A percentile compares a stretch with the other conserved stretches of the same genome.
Conservation (phyloP, 139 green algal species). For the Desmodesmus armatus region DNA sequence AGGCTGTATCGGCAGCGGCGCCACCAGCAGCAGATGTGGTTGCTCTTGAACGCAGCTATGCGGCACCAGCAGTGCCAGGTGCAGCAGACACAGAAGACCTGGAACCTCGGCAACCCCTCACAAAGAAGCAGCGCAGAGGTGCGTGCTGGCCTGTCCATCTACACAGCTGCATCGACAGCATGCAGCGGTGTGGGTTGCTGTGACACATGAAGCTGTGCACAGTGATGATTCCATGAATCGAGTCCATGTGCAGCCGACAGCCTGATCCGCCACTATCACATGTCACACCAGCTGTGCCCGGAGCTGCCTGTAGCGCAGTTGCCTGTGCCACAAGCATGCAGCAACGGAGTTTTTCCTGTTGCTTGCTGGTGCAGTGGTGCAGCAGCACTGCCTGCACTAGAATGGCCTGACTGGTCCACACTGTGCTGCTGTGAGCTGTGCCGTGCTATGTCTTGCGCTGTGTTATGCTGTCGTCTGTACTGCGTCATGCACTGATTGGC, state of each 20-base stretch:
- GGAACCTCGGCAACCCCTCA: neutral
- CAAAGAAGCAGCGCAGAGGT: conserved; percentile 31
- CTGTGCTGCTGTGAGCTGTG: neutral
- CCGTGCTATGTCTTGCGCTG: neutral
- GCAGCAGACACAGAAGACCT: neutral
- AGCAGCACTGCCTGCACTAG: neutral
- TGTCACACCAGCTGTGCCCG: neutral
- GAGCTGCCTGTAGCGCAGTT: neutral
- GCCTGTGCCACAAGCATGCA: no score
- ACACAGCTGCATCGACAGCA: no score
- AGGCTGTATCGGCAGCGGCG: neutral
- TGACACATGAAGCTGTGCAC: neutral
- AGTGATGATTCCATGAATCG: neutral
- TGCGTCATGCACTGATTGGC: neutral
- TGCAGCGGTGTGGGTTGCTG: neutral
- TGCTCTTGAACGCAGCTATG: conserved; percentile 31
- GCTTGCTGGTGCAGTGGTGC: neutral
- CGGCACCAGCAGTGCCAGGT: conserved; percentile 9
- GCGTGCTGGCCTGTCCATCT: no score
- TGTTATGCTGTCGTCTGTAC: neutral
- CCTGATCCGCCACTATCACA: neutral
- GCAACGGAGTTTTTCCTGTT: no score
- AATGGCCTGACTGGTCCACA: neutral
- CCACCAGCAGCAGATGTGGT: conserved; percentile 1
- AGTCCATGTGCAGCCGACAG: neutral